Evolutionary conservation across 176 grass and related monocot species (phyloP).

Genomic region (Metroxylon sagu): DNA sequence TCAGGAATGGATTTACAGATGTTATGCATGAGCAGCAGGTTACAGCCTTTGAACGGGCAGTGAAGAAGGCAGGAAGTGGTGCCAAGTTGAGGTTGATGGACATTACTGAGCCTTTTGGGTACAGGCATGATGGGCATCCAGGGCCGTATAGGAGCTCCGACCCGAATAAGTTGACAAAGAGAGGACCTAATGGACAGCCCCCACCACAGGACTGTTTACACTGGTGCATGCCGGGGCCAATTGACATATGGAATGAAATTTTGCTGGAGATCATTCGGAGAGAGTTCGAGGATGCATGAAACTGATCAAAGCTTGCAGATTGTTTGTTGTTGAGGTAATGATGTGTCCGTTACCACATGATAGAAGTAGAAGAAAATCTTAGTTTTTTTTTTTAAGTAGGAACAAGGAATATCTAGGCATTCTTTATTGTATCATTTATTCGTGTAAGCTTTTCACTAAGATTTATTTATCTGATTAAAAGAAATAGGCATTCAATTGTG

Average conservation of each 20-base stretch:
- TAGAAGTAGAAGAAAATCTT: too few species aligned
- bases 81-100: constrained; percentile 81
- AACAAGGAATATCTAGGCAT: too few species aligned
- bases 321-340: too few species aligned
- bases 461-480: too few species aligned
- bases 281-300: constrained; percentile 39
- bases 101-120: constrained; percentile 65
- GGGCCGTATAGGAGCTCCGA: constrained; percentile 78
- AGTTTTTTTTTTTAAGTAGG: too few species aligned
- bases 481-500: too few species aligned
- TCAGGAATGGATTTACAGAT: constrained; percentile 68
- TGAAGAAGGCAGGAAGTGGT: constrained; percentile 35
- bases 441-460: too few species aligned
- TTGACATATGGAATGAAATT: constrained; percentile 92
- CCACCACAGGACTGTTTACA: constrained; percentile 91
- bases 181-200: constrained; percentile 75
- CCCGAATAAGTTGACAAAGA: constrained; percentile 84
- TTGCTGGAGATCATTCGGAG: constrained; percentile 69
- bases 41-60: constrained; percentile 44
- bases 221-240: constrained; percentile 96
- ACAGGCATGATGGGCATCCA: constrained; percentile 79
- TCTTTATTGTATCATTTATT: too few species aligned
- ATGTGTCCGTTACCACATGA: too few species aligned
- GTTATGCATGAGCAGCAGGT: constrained; percentile 68
- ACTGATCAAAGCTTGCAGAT: constrained; percentile 15